phyloP scores from a whole-genome alignment of 2,329 filamentous ascomycete genomes.

The Pestalotiopsis sp. region DNA sequence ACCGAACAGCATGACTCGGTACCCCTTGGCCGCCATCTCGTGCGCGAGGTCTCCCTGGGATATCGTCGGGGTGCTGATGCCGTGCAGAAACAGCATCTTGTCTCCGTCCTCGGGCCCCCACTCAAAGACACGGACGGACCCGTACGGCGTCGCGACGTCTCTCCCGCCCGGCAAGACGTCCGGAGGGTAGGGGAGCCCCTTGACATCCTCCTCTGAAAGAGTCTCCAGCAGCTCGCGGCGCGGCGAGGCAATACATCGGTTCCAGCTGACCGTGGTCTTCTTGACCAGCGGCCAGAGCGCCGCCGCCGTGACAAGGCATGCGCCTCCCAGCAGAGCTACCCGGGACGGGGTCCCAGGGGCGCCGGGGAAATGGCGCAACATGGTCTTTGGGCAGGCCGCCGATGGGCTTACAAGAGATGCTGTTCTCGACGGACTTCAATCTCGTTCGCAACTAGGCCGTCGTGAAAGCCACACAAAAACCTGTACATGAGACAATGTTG shows the following conservation, averaged over 20 bases:
- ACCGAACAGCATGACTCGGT: constrained; percentile 79
- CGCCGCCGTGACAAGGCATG: not conserved
- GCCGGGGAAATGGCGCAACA: constrained; percentile 2
- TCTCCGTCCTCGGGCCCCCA: constrained; percentile 74
- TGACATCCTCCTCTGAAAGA: constrained; percentile 31
- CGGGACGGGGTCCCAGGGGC: not conserved
- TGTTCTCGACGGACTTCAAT: not conserved
- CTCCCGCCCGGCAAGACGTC: constrained; percentile 71
- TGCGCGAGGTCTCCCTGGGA: constrained; percentile 69
- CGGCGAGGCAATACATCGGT: not conserved
- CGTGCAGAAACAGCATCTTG: constrained; percentile 77
- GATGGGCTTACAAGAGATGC: too few relatives aligned
- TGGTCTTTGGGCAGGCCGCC: not conserved
- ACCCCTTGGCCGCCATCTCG: constrained; percentile 66
- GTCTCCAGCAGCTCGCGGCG: not conserved
- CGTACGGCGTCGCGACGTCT: constrained; percentile 72
- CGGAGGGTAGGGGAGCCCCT: constrained; percentile 64
- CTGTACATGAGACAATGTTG: too few relatives aligned
- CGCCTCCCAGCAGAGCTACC: not conserved
- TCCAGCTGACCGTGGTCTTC: not conserved
- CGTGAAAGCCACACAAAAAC: not conserved
- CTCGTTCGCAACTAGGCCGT: not conserved
- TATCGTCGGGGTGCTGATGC: constrained; percentile 78
- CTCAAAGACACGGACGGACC: constrained; percentile 75
- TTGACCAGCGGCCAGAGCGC: not conserved